phyloP scores from a whole-genome alignment of 1,284 basidiomycete species.

The Golubevia pallescens region DNA sequence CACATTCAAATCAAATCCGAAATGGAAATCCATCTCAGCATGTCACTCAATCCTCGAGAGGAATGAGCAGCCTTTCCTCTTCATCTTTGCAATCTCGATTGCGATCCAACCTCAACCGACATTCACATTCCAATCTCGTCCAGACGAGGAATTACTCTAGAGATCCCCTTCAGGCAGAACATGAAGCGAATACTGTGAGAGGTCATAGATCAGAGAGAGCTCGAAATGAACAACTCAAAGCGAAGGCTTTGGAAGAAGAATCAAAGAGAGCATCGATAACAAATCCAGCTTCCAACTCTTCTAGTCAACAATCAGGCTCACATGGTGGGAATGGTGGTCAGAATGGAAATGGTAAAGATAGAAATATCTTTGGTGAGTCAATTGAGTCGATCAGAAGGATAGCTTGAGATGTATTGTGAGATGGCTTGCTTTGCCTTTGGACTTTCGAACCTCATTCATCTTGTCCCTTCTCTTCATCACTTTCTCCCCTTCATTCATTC shows the following conservation, averaged over 20 bases:
- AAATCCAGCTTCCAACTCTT: no score
- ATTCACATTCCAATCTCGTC: no score
- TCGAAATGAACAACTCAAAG: slow-evolving; percentile 1
- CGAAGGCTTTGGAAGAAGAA: not conserved
- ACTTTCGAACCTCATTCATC: no score
- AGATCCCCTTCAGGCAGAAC: slow-evolving; percentile 45
- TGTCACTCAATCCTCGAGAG: no score
- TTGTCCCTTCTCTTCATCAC: not conserved
- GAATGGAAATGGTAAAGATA: slow-evolving; percentile 17
- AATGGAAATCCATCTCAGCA: no score
- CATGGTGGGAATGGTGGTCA: slow-evolving; percentile 3
- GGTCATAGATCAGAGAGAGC: slow-evolving; percentile 36
- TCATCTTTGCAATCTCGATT: no score
- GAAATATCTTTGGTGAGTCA: slow-evolving; percentile 11
- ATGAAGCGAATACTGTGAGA: slow-evolving; percentile 46
- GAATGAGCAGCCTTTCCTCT: no score
- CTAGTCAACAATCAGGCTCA: no score
- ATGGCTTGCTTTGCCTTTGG: no score
- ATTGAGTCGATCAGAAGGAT: not conserved
- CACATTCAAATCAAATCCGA: no score
- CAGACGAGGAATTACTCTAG: not conserved
- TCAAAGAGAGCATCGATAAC: no score
- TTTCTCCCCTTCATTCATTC: not conserved
- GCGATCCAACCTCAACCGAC: no score
- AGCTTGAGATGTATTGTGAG: not conserved